Conservation (phyloP, 2,329 filamentous ascomycete genomes). For the Claviceps fusiformis region DNA sequence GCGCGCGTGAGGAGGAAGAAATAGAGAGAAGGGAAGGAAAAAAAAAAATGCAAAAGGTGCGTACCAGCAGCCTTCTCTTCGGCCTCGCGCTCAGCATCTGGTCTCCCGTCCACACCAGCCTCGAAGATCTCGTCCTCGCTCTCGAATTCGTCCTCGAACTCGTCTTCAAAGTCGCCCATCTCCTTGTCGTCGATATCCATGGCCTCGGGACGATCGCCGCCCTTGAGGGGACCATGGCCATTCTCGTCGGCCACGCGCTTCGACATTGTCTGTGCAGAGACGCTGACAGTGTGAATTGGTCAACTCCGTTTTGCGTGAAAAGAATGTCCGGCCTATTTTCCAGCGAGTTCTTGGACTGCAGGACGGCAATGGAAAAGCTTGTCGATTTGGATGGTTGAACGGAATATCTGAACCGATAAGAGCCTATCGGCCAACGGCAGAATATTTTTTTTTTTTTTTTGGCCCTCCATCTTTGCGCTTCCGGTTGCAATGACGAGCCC, state of each 20-base stretch:
- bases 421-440: neutral
- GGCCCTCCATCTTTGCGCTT: constrained; percentile 3
- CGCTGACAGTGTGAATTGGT: too few species aligned
- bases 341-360: too few species aligned
- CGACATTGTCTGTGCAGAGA: constrained; percentile 30
- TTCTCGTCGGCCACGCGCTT: constrained; percentile 41
- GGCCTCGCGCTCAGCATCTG: constrained; percentile 82
- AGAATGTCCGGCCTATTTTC: too few species aligned
- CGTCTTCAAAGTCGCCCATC: constrained; percentile 82
- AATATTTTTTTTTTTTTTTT: constrained; percentile 6
- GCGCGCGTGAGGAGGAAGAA: too few species aligned
- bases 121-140: constrained; percentile 83
- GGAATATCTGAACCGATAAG: neutral
- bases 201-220: constrained; percentile 45
- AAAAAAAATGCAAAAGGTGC: neutral
- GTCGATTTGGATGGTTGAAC: neutral
- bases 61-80: constrained; percentile 59
- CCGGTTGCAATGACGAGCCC: too few species aligned
- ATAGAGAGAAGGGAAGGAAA: too few species aligned
- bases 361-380: neutral
- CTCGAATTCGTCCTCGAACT: constrained; percentile 87
- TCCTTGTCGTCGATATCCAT: constrained; percentile 53
- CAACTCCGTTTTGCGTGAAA: too few species aligned
- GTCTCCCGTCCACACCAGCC: constrained; percentile 83
- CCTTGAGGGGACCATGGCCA: constrained; percentile 40